phyloP scores from a whole-genome alignment of 169 alveolate genomes.

The Eimeria maxima region DNA sequence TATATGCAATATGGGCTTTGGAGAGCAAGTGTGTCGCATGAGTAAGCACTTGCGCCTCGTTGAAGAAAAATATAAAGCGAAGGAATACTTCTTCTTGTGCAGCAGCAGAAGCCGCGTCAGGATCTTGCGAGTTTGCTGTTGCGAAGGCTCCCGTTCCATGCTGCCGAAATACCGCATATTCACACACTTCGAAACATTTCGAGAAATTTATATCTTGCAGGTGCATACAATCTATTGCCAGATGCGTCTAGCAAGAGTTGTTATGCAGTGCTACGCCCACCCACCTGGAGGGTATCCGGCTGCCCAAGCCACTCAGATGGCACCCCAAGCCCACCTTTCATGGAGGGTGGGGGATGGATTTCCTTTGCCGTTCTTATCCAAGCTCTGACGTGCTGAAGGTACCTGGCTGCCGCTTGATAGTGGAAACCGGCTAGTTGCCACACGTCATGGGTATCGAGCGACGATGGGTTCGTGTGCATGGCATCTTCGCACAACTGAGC shows the following conservation, averaged over 20 bases:
- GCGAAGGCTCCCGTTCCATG: conserved; percentile 80
- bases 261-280: neutral
- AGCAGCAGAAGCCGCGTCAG: conserved; percentile 80
- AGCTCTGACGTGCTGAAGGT: conserved; percentile 77
- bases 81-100: conserved; percentile 78
- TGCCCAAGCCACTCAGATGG: conserved; percentile 82
- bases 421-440: conserved; percentile 82
- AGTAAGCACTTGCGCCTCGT: conserved; percentile 79
- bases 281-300: conserved; percentile 81
- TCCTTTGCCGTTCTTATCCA: conserved; percentile 80
- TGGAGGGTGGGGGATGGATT: conserved; percentile 80
- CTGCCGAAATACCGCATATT: conserved; percentile 30
- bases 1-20: conserved; percentile 69
- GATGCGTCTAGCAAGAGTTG: neutral
- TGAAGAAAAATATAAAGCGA: conserved; percentile 72
- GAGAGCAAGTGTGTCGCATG: conserved; percentile 82
- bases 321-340: conserved; percentile 81
- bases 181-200: neutral
- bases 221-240: neutral
- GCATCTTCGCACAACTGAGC: conserved; percentile 80
- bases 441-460: conserved; percentile 65
- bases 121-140: conserved; percentile 29
- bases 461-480: conserved; percentile 49
- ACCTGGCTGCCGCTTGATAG: conserved; percentile 83
- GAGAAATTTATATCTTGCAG: neutral